Evolutionary conservation across 2,329 filamentous ascomycete genomes (phyloP).

Genomic region (Plectosphaerella sp.): DNA sequence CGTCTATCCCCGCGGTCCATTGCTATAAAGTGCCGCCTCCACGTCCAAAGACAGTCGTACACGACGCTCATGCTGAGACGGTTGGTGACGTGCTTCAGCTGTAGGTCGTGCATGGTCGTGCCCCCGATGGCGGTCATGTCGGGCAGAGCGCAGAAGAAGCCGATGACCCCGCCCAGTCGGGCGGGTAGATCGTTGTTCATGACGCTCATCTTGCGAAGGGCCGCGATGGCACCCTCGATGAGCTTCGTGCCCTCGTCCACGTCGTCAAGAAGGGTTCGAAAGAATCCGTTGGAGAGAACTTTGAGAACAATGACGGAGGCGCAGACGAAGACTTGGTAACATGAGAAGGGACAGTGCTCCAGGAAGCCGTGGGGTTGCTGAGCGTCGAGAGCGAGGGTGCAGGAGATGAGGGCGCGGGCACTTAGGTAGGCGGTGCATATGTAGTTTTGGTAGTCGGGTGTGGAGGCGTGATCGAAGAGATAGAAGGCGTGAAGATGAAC

Average conservation of each 20-base stretch:
- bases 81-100: background rate
- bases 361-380: background rate
- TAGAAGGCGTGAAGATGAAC: background rate
- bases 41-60: background rate
- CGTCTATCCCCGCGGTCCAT: background rate
- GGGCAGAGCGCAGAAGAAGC: background rate
- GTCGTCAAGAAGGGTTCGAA: background rate
- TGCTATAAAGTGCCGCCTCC: background rate
- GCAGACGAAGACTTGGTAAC: conserved; percentile 3
- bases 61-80: background rate
- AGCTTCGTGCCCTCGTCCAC: background rate
- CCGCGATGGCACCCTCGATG: conserved; percentile 2
- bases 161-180: conserved; percentile 1
- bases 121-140: background rate
- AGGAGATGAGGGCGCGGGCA: background rate
- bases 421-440: background rate
- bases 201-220: conserved; percentile 2
- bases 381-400: background rate
- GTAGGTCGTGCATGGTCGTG: background rate
- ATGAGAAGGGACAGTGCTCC: background rate
- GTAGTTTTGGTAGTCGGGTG: background rate
- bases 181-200: conserved; percentile 3
- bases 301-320: conserved; percentile 3
- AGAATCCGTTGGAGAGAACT: background rate
- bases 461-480: background rate